phyloP scores from a whole-genome alignment of 805 yeast genomes.

The Clavispora asparagi region DNA sequence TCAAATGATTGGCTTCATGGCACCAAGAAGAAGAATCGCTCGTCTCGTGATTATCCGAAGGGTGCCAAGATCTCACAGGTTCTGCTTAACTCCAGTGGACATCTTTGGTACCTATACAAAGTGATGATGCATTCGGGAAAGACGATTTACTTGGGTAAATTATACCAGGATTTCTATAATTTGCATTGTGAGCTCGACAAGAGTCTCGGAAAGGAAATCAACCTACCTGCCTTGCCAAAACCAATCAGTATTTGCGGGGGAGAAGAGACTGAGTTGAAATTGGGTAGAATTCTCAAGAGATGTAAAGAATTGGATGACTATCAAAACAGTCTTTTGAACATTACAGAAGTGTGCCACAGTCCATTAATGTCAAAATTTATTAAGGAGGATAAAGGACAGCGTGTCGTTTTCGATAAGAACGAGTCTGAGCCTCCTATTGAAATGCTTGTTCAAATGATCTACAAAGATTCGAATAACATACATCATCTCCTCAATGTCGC shows the following conservation, averaged over 20 bases:
- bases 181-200: conserved; percentile 17
- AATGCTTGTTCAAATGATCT: not conserved
- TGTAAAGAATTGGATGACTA: conserved; percentile 23
- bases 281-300: conserved; percentile 12
- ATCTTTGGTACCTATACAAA: conserved; percentile 33
- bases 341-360: conserved; percentile 1
- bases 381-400: not conserved
- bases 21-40: not conserved
- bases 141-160: conserved; percentile 22
- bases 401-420: not conserved
- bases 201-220: not conserved
- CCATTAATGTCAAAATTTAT: conserved; percentile 6
- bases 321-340: conserved; percentile 17
- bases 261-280: not conserved
- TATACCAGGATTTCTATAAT: conserved; percentile 34
- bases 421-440: not conserved
- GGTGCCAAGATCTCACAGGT: conserved; percentile 21
- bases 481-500: not conserved
- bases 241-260: conserved; percentile 16
- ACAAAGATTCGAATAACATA: not conserved
- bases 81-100: conserved; percentile 16
- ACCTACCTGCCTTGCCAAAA: conserved; percentile 27
- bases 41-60: conserved; percentile 5
- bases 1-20: conserved; percentile 26
- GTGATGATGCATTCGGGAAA: conserved; percentile 16